These are phyloP conservation scores for Apiospora rasikravindrae DNA, from an alignment of 2,329 filamentous ascomycete genomes.

Conservation along the genomic window DNA sequence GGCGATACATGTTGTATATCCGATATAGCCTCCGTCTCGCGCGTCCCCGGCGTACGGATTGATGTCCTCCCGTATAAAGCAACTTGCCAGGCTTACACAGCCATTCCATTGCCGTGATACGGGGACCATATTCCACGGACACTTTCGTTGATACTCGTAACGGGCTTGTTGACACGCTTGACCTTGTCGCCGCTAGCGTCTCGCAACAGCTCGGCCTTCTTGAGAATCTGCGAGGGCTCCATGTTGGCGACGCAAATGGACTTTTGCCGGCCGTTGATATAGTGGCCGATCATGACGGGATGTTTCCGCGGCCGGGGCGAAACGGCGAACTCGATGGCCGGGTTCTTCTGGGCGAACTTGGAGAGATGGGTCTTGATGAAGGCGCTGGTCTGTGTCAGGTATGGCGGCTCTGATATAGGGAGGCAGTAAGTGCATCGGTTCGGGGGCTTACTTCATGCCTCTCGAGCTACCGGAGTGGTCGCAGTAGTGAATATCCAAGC, in stretches of 20 bases:
- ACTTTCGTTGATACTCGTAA: conserved; percentile 67
- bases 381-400: conserved; percentile 53
- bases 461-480: conserved; percentile 92
- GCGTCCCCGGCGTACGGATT: conserved; percentile 25
- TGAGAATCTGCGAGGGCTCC: conserved; percentile 77
- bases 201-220: conserved; percentile 77
- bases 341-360: conserved; percentile 79
- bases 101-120: conserved; percentile 66
- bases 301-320: conserved; percentile 90
- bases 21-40: neutral
- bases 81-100: conserved; percentile 46
- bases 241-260: conserved; percentile 89
- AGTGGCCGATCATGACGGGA: conserved; percentile 86
- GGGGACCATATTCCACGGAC: conserved; percentile 75
- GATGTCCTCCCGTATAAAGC: neutral
- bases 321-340: conserved; percentile 88
- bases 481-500: conserved; percentile 95
- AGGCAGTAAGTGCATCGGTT: conserved; percentile 6
- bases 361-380: conserved; percentile 82
- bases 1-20: neutral
- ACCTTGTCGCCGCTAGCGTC: conserved; percentile 79
- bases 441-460: conserved; percentile 81
- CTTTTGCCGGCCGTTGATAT: conserved; percentile 88
- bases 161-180: conserved; percentile 65
- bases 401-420: neutral